phyloP scores from a whole-genome alignment of 225 moss, liverwort and hornwort species.

The Sphagnum contortum region DNA sequence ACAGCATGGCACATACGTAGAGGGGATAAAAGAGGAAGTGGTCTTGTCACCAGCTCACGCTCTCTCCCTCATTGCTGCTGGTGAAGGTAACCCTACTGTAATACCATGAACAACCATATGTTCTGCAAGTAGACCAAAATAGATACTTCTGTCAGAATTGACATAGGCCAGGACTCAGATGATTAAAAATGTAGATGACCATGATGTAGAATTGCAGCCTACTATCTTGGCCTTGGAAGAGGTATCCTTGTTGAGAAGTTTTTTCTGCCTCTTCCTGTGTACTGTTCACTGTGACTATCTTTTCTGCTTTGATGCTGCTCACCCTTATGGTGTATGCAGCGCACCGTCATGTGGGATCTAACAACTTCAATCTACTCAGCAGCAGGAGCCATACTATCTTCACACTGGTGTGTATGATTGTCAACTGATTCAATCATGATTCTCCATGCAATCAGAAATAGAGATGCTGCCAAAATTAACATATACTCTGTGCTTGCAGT shows the following conservation, averaged over 20 bases:
- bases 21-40: constrained; percentile 98
- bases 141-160: not conserved
- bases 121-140: not conserved
- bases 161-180: not conserved
- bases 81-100: constrained; percentile 55
- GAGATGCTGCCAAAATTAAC: not conserved
- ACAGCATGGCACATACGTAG: constrained; percentile 92
- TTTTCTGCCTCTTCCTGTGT: constrained; percentile 1
- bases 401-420: constrained; percentile 53
- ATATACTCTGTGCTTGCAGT: too few relatives aligned
- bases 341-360: constrained; percentile 96
- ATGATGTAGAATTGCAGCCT: too few relatives aligned
- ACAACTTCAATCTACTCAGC: constrained; percentile 94
- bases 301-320: too few relatives aligned
- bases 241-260: not conserved
- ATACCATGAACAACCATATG: not conserved
- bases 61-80: constrained; percentile 91
- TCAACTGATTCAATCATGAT: not conserved
- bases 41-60: constrained; percentile 96
- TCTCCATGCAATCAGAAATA: not conserved
- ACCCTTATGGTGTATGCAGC: constrained; percentile 21
- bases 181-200: too few relatives aligned
- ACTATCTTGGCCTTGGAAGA: too few relatives aligned
- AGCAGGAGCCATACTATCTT: constrained; percentile 98
- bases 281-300: too few relatives aligned